Base-by-base conservation (phyloP, 176 grass and related monocot genomes). In the Rhipidocladum racemiflorum region DNA sequence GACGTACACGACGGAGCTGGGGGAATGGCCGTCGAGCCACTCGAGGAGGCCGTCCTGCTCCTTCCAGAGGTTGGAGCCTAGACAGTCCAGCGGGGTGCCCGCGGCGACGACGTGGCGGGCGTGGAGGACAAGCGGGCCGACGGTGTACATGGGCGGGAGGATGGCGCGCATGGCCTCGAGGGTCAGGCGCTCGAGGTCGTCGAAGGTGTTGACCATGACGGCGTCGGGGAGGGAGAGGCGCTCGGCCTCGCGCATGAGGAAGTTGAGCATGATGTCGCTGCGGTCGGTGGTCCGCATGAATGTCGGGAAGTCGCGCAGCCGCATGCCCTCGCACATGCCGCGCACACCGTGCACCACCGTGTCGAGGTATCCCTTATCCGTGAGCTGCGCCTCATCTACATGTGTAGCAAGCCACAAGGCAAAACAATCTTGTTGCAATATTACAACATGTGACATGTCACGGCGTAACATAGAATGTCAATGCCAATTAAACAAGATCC, bases 21-120 rank as follows among this genome's bases (percentile, higher is more conserved):
- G 10, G 43, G 43, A 2, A 11, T 11, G 10, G 11, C 43, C 43
- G 11, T 44, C 43, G 10, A 44, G 43, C 43, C 43, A 44, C 43
- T 13, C 11, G 10, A 44, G 43, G 43, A 44, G 43, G 0, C 57
- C 77, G 0, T 36, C 62, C 49, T 94, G 73, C 74, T 90, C 89
- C 59, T 84, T 90, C 94, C 94, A 94, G 0, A 97, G 85, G 77
- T 71, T 97, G 1, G 87, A 89, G 1, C 75, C 46, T 7, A 93
- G 21, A 0, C 25, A 74, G 64, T 57, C 70, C 11, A 63, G 48
- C 11, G 32, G 70, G 17, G 8, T 54, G 8, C 36, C 64, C 1
- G 43, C 53, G 21, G 82, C 71, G 13, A 90, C 18, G 18, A 35
- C 23, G 1, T 34, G 60, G 48, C 74, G 64, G 18, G 80, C 77